Conservation (phyloP, 2,329 filamentous ascomycete genomes). For the Oidium heveae region DNA sequence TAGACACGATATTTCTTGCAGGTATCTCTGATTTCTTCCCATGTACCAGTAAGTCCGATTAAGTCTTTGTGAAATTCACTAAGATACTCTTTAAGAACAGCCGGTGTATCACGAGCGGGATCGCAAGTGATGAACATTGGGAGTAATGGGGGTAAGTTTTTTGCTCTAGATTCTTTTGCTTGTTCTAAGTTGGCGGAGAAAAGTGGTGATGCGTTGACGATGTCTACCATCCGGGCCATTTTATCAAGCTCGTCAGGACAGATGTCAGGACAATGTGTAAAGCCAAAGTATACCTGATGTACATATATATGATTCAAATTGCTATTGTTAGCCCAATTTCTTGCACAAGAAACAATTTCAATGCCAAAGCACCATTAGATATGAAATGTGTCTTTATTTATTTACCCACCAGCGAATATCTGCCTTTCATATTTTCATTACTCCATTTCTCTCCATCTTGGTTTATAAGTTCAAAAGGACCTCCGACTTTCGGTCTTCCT, state of each 20-base stretch:
- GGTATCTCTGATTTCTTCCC: conserved; percentile 76
- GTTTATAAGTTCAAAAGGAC: conserved; percentile 59
- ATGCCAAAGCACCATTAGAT: background rate
- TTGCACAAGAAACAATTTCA: no score
- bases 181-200: conserved; percentile 13
- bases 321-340: no score
- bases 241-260: conserved; percentile 98
- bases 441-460: conserved; percentile 58
- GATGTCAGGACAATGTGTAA: conserved; percentile 94
- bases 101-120: conserved; percentile 68
- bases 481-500: conserved; percentile 79
- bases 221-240: conserved; percentile 88
- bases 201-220: conserved; percentile 22
- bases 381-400: background rate
- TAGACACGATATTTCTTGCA: conserved; percentile 96
- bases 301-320: background rate
- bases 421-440: conserved; percentile 60
- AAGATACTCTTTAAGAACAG: conserved; percentile 65
- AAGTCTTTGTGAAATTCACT: conserved; percentile 73
- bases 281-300: conserved; percentile 77
- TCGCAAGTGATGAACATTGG: conserved; percentile 89
- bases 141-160: conserved; percentile 26
- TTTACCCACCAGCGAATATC: conserved; percentile 41
- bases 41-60: conserved; percentile 74
- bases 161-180: conserved; percentile 21